A percentile compares a stretch with the other conserved stretches of the same genome.
Evolutionary conservation across 2,329 filamentous ascomycete species (phyloP).

Genomic region (Coniella vitis): DNA sequence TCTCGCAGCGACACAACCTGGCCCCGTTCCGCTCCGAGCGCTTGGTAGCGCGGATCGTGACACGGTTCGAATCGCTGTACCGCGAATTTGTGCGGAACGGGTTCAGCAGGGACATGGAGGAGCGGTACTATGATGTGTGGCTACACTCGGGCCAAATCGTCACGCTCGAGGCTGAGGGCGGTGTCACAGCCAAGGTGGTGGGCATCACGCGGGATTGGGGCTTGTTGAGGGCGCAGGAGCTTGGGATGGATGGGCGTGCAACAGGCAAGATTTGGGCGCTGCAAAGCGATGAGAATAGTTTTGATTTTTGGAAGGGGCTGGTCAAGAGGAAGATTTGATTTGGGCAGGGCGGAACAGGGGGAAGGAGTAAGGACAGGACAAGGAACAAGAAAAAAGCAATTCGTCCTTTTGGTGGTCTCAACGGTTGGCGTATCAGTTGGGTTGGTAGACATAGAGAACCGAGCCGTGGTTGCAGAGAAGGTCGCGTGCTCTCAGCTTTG

Average conservation of each 20-base stretch:
- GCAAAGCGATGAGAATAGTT: conserved; percentile 96
- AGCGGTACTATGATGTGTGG: conserved; percentile 76
- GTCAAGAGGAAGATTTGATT: conserved; percentile 67
- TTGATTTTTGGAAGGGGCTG: conserved; percentile 91
- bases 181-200: conserved; percentile 66
- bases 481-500: neutral
- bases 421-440: no score
- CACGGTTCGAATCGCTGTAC: conserved; percentile 72
- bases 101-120: conserved; percentile 67
- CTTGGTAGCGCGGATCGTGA: conserved; percentile 74
- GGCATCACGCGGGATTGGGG: conserved; percentile 94
- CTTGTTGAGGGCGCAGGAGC: conserved; percentile 75
- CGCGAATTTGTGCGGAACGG: conserved; percentile 65
- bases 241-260: conserved; percentile 61
- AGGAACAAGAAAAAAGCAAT: neutral
- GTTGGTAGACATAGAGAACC: neutral
- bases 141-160: conserved; percentile 68
- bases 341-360: neutral
- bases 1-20: conserved; percentile 27
- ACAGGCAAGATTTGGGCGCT: conserved; percentile 77
- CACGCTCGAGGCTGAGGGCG: conserved; percentile 74
- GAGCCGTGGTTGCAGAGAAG: neutral
- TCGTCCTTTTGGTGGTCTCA: no score
- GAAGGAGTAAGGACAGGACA: no score
- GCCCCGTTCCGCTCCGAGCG: conserved; percentile 65